Evolutionary conservation across 2,329 filamentous ascomycete species (phyloP), one percentile per base, ranked within the genome.

Genomic region (Daldinia sp.): DNA sequence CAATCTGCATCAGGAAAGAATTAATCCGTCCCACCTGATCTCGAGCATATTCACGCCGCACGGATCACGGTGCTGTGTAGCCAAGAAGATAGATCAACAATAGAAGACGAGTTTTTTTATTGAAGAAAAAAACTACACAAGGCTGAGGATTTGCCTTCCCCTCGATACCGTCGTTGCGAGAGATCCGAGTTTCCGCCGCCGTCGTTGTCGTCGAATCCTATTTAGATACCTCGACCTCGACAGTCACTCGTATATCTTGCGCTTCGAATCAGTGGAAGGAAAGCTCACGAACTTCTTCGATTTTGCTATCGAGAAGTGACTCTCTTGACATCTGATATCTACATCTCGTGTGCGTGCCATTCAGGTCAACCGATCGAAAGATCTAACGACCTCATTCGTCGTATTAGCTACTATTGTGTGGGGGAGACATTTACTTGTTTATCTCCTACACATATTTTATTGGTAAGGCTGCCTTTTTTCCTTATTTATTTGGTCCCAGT

Each of bases 351-450:
- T 76, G 73, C 73, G 70, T 74, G 67, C 59, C 59, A 68, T 10
- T 69, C 23, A 33, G 68, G 72, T 72, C 59, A 65, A 71, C 68
- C 67, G 73, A 71, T 79, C 72, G 74, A 77, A 72, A 78, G 70
- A 78, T 79, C 76, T 73, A 63, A 73, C 74, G 74, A 76, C 74
- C 69, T 67, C 59, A 57, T 60, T 65, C 67, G 69, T 74, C 62
- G 64, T 73, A 71, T 69, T 59, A 76, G 68, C 71, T 51, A 67
- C 71, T 51, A 46, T 73, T 76, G 79, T 82, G 82, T 84, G 85
- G 93, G 93, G 92, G 94, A 97, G 92, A 94, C 94, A 97, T 97
- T 97, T 82, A 91, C 81, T 97, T 97, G 94, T 97, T 93, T 85
- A 92, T 97, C 94, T 97, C 93, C 93, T 89, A 83, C 88, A 87